These are phyloP conservation scores for Silene vulgaris DNA, from an alignment of 179 eudicot species.

Conservation along the genomic window DNA sequence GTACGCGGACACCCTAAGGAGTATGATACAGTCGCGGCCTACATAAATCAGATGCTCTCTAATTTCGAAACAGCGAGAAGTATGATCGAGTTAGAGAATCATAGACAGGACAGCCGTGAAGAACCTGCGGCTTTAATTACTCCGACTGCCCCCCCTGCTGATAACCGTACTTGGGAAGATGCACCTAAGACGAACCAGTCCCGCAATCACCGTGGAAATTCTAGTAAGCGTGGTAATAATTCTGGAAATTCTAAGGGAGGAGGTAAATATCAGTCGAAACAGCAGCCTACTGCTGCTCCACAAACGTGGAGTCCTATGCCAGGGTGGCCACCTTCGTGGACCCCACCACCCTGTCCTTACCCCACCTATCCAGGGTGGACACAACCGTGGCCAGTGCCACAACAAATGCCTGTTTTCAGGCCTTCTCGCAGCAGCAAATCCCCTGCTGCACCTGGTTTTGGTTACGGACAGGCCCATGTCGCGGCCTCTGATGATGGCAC, in stretches of 20 bases:
- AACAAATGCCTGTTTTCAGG: not conserved
- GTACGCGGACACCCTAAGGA: too few species aligned
- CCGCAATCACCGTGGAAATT: not conserved
- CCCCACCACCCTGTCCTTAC: too few species aligned
- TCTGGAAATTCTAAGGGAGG: not conserved
- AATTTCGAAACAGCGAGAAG: too few species aligned
- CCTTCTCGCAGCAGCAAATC: not conserved
- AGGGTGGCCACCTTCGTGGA: not conserved
- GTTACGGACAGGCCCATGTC: slow-evolving; percentile 5
- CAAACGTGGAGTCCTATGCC: not conserved
- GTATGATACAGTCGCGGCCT: too few species aligned
- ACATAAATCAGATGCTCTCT: too few species aligned
- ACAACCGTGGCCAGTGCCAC: slow-evolving; percentile 4
- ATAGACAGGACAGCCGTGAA: too few species aligned
- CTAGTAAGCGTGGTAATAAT: not conserved
- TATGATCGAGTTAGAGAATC: too few species aligned
- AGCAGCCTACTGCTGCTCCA: not conserved
- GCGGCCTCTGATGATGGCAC: not conserved
- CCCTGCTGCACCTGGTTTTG: not conserved
- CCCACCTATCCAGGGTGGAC: too few species aligned
- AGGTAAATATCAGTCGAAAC: not conserved
- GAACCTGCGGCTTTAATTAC: too few species aligned
- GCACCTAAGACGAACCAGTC: not conserved
- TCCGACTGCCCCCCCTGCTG: not conserved
- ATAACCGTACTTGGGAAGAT: not conserved